Evolutionary conservation across 768 basidiomycete species (phyloP).

Genomic region (Termitomyces sp.): DNA sequence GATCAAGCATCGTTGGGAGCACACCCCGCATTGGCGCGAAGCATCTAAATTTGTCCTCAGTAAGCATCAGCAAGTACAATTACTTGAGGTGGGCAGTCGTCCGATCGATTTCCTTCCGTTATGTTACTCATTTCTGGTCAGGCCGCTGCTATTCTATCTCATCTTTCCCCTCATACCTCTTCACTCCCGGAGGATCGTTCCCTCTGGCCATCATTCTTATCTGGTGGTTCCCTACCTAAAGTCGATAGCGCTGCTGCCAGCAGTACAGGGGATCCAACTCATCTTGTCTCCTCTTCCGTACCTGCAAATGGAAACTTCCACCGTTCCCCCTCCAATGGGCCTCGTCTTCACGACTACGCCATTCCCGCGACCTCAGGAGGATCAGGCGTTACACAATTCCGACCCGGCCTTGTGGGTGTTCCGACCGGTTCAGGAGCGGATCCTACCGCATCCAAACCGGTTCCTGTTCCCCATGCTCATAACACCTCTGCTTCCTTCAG

Average conservation of each 20-base stretch:
- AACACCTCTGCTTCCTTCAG: constrained; percentile 8
- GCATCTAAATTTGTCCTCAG: constrained; percentile 84
- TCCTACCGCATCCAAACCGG: constrained; percentile 24
- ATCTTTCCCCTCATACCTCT: constrained; percentile 61
- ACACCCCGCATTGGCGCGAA: constrained; percentile 94
- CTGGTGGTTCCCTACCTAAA: constrained; percentile 60
- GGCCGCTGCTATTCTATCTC: constrained; percentile 94
- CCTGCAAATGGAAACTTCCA: constrained; percentile 27
- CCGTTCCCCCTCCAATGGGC: constrained; percentile 36
- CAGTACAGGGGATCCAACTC: constrained; percentile 11
- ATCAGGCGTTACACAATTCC: constrained; percentile 46
- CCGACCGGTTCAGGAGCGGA: constrained; percentile 18
- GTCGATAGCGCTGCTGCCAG: constrained; percentile 24
- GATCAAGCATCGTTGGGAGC: constrained; percentile 98
- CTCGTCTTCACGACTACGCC: constrained; percentile 63
- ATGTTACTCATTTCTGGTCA: constrained; percentile 18
- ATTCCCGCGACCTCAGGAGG: constrained; percentile 31
- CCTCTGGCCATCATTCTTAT: constrained; percentile 83
- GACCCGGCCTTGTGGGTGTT: constrained; percentile 47
- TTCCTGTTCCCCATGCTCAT: constrained; percentile 22
- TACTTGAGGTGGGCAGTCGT: constrained; percentile 65
- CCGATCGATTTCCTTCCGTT: background rate
- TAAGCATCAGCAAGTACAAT: constrained; percentile 96
- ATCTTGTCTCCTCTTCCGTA: constrained; percentile 47
- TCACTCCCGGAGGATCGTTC: constrained; percentile 92